Base-by-base conservation (phyloP, 352 stramenopile species). In the Peronospora tabacina region DNA sequence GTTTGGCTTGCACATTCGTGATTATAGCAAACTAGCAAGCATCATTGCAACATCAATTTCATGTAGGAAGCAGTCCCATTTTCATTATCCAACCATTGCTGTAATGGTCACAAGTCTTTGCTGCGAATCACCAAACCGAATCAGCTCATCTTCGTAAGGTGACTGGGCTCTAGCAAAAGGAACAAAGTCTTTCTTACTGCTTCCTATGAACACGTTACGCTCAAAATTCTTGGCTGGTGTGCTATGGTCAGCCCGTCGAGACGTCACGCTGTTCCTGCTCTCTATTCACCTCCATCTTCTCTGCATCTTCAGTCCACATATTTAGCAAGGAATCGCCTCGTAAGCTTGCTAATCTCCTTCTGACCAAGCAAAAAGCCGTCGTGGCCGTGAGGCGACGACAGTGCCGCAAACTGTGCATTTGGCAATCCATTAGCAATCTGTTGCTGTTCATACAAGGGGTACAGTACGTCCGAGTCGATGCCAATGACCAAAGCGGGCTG, bases 281-380 rank as follows among this genome's bases (percentile, higher is more conserved):
- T 51, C 34, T 37, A 40, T n/a, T 22, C 15, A 35, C 32, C 6
- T 55, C 54, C n/a, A 24, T 34, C 24, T 24, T 12, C 40, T 35
- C n/a, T 22, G 10, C 5, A 9, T 35, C 35, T 53, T 68, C 41
- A 68, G 17, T 59, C 45, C 34, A 72, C 58, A 16, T 53, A 46
- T 26, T 78, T 58, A 33, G 53, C 63, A 33, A 91, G 56, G 44
- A 95, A 95, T 20, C 58, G 47, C 32, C 49, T 60, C 2, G 87
- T 68, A n/a, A 75, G 52, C 7, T 72, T 55, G 35, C 68, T 86
- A 40, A 98, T 91, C 60, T 87, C 75, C 49, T 98, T 85, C 58
- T 98, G 94, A 46, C 97, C 94, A 26, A 98, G 68, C 28, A 98
- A 72, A 66, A 98, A 98, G 19, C 90, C 94, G 68, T 98, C 95